Conservation (phyloP, 305 asterid genomes). For the Plantago rigida region DNA sequence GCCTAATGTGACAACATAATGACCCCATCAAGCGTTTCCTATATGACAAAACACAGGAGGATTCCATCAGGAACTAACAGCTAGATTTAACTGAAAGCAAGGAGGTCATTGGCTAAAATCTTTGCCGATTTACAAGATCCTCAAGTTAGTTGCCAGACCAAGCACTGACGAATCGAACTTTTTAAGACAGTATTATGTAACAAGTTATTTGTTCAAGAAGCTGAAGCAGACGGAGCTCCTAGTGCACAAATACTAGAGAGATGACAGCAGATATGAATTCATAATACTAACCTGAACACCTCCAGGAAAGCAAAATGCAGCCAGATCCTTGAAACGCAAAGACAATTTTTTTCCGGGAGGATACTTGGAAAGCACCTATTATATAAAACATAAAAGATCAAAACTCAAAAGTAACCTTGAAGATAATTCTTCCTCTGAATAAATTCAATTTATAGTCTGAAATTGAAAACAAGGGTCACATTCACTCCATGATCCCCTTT, state of each 20-base stretch:
- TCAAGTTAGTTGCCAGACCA: no score
- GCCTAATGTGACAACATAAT: no score
- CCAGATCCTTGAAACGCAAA: conserved; percentile 64
- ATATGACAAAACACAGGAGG: no score
- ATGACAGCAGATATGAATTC: conserved; percentile 9
- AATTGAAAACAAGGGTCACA: no score
- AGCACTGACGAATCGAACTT: background rate
- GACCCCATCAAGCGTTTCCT: no score
- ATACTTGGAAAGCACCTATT: conserved; percentile 72
- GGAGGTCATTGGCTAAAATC: no score
- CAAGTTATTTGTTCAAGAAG: background rate
- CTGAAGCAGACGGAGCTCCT: conserved; percentile 3
- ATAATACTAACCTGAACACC: conserved; percentile 67
- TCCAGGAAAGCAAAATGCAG: conserved; percentile 89
- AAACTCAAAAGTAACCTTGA: background rate
- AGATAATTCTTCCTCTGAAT: background rate
- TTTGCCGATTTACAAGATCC: no score
- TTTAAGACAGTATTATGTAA: background rate
- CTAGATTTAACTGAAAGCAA: no score
- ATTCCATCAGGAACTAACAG: no score
- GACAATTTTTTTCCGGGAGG: conserved; percentile 75
- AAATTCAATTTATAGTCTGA: no score
- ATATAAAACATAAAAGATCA: conserved; percentile 8
- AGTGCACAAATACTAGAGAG: conserved; percentile 11
- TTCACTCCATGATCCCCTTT: no score